Conservation (phyloP, 2,329 filamentous ascomycete genomes). For the Beauveria asiatica region DNA sequence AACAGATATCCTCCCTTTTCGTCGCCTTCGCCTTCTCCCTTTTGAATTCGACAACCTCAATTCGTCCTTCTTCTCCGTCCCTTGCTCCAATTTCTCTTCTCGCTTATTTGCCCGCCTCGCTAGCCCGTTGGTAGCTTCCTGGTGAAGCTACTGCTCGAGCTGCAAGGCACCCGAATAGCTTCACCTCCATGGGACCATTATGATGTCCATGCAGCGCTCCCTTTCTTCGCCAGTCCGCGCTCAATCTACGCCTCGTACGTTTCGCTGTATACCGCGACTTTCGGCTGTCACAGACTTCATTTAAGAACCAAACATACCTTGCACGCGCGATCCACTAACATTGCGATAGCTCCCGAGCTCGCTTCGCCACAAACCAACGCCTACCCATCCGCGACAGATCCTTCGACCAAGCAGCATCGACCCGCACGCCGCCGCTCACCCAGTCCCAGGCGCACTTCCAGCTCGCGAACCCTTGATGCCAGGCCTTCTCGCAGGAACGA, state of each 20-base stretch:
- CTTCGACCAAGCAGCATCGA: neutral
- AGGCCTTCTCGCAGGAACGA: neutral
- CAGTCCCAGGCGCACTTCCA: neutral
- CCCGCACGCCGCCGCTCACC: neutral
- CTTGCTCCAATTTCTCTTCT: slow-evolving; percentile 2
- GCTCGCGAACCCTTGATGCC: neutral
- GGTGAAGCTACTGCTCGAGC: slow-evolving; percentile 25
- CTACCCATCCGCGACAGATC: neutral
- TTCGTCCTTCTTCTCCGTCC: too few species aligned
- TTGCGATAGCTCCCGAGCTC: neutral
- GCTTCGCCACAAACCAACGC: neutral
- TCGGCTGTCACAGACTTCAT: neutral
- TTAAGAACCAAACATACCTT: neutral
- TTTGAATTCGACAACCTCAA: neutral
- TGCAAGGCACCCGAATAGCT: slow-evolving; percentile 21
- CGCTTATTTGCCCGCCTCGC: neutral
- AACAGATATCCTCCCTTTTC: slow-evolving; percentile 2
- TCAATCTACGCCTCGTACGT: slow-evolving; percentile 53
- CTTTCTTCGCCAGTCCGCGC: slow-evolving; percentile 54
- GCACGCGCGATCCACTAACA: neutral
- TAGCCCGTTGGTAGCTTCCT: slow-evolving; percentile 13
- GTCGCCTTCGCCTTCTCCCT: neutral
- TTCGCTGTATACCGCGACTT: neutral
- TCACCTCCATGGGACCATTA: slow-evolving; percentile 39
- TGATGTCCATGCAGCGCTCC: slow-evolving; percentile 55